Percentiles rank a stretch among this genome's conserved stretches.
Conservation (phyloP, 495 filamentous ascomycete genomes). For the Xylaria acuta region DNA sequence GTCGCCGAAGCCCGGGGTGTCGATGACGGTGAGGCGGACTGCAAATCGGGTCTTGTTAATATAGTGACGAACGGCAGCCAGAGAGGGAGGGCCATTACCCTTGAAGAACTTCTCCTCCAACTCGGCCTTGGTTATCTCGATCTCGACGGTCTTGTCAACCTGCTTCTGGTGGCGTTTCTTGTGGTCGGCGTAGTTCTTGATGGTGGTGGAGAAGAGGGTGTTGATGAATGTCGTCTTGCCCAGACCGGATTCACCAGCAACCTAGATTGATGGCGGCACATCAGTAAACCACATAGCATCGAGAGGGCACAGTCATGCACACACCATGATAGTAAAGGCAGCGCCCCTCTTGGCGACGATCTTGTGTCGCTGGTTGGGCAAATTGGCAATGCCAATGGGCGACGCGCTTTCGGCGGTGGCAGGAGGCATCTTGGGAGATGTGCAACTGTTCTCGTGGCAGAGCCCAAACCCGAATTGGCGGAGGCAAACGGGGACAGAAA, state of each 20-base stretch:
- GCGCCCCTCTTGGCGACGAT: constrained; percentile 99
- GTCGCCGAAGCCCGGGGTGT: constrained; percentile 98
- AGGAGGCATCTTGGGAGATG: constrained; percentile 67
- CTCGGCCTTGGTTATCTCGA: constrained; percentile 99
- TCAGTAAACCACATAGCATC: constrained; percentile 41
- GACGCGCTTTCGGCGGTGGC: constrained; percentile 82
- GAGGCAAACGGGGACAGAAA: neutral
- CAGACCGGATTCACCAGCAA: constrained; percentile 97
- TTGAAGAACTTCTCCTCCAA: constrained; percentile 99
- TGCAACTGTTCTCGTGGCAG: constrained; percentile 27
- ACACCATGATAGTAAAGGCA: constrained; percentile 98
- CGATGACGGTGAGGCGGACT: constrained; percentile 98
- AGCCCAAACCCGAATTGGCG: constrained; percentile 1
- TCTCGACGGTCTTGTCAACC: constrained; percentile 98
- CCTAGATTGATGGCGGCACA: constrained; percentile 54
- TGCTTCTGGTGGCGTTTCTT: constrained; percentile 98
- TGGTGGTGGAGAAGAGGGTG: constrained; percentile 98
- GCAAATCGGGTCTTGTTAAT: constrained; percentile 33
- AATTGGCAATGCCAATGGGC: constrained; percentile 99
- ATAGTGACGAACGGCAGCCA: neutral
- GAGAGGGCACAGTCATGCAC: constrained; percentile 24
- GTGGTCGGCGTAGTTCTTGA: constrained; percentile 99
- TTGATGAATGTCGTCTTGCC: constrained; percentile 99
- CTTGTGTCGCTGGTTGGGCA: constrained; percentile 99
- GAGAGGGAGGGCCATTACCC: constrained; percentile 60